A percentile compares a stretch with the other conserved stretches of the same genome.
phyloP scores from a whole-genome alignment of 139 green algal species.

The Trebouxia sp. region DNA sequence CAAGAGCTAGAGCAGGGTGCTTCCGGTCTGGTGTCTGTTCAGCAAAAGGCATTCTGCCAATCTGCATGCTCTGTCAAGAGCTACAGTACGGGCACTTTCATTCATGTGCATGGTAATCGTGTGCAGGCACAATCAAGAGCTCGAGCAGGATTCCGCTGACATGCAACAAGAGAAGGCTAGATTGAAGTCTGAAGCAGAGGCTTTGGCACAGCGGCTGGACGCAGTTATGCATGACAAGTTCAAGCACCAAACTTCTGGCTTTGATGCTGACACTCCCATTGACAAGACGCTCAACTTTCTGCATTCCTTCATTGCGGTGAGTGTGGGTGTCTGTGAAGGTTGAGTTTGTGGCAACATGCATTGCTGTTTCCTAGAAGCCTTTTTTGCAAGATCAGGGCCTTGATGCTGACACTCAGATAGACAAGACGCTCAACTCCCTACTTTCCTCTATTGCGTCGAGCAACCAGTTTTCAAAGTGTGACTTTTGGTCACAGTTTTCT shows the following conservation, averaged over 20 bases:
- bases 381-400: too few relatives aligned
- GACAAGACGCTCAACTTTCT: constrained; percentile 70
- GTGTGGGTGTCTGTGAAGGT: background rate
- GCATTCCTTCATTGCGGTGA: constrained; percentile 57
- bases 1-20: too few relatives aligned
- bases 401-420: constrained; percentile 29
- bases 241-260: background rate
- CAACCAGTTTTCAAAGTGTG: too few relatives aligned
- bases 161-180: constrained; percentile 45
- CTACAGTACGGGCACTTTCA: too few relatives aligned
- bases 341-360: background rate
- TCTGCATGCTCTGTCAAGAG: too few relatives aligned
- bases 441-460: constrained; percentile 54
- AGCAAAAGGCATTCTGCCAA: too few relatives aligned
- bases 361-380: too few relatives aligned
- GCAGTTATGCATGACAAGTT: constrained; percentile 16
- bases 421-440: constrained; percentile 68
- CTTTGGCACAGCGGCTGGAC: background rate
- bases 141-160: background rate
- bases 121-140: too few relatives aligned
- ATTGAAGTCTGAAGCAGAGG: constrained; percentile 38
- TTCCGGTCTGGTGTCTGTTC: too few relatives aligned
- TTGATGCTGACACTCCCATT: constrained; percentile 29
- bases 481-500: too few relatives aligned
- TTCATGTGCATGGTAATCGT: background rate